Conservation (phyloP, 805 yeast genomes). For the Barnettozyma californica region DNA sequence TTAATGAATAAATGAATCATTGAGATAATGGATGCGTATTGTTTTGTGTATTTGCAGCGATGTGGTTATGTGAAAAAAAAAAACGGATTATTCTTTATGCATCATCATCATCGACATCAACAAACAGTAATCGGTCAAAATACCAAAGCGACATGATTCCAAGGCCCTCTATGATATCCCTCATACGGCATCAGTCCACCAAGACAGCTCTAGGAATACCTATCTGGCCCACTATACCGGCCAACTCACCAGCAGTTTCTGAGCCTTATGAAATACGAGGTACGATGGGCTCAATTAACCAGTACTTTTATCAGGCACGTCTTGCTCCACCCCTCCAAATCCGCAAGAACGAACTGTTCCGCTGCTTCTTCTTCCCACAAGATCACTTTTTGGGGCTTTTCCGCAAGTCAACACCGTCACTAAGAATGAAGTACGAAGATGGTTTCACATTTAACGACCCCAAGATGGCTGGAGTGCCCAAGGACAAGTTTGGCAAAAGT, state of each 20-base stretch:
- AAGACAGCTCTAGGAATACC: not conserved
- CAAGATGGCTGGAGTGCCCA: conserved; percentile 1
- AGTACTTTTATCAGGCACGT: conserved; percentile 7
- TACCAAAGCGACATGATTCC: not conserved
- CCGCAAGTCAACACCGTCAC: conserved; percentile 21
- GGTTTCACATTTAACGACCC: conserved; percentile 17
- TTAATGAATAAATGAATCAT: not conserved
- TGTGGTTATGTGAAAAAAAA: too few species aligned
- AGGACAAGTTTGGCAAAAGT: conserved; percentile 9
- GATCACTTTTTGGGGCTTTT: conserved; percentile 18
- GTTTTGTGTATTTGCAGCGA: not conserved
- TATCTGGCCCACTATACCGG: not conserved
- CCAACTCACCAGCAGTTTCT: not conserved
- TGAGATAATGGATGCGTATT: too few species aligned
- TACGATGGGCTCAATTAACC: conserved; percentile 4
- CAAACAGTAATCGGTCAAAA: not conserved
- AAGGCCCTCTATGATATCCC: not conserved
- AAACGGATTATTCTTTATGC: not conserved
- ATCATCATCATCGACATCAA: too few species aligned
- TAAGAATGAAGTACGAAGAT: conserved; percentile 17
- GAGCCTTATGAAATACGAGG: conserved; percentile 4
- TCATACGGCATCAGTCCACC: not conserved
- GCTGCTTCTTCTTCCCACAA: conserved; percentile 17
- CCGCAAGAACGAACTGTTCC: conserved; percentile 10
- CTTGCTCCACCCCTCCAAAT: not conserved